phyloP scores from a whole-genome alignment of 2,329 filamentous ascomycete genomes.

The Colletotrichum cereale region DNA sequence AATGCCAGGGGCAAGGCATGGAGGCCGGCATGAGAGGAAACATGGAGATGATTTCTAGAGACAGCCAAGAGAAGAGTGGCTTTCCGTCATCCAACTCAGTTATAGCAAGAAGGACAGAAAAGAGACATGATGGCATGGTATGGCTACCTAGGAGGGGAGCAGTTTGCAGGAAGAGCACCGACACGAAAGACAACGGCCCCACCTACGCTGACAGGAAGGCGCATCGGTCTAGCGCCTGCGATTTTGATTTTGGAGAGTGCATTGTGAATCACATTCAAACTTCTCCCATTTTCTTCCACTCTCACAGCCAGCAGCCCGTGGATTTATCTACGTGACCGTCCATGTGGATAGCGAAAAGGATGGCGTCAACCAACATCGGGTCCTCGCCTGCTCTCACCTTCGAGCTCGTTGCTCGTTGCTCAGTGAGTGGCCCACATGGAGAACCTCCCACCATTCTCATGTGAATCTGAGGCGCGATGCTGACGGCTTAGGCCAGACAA shows the following conservation, averaged over 20 bases:
- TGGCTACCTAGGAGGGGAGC: background rate
- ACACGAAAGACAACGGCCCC: conserved; percentile 5
- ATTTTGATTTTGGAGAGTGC: conserved; percentile 16
- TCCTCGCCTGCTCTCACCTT: conserved; percentile 79
- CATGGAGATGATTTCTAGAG: background rate
- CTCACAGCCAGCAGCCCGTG: conserved; percentile 5
- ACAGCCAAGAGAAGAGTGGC: background rate
- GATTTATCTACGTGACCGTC: conserved; percentile 22
- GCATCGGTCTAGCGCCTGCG: conserved; percentile 28
- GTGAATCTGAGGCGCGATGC: conserved; percentile 14
- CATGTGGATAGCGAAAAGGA: conserved; percentile 51
- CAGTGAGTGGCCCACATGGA: conserved; percentile 66
- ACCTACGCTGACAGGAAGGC: conserved; percentile 17
- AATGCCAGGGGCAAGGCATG: background rate
- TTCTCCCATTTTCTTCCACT: background rate
- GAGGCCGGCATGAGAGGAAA: background rate
- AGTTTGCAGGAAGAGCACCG: background rate
- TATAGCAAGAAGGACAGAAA: background rate
- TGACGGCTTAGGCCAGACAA: conserved; percentile 72
- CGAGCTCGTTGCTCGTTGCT: conserved; percentile 82
- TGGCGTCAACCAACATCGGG: conserved; percentile 63
- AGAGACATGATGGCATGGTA: background rate
- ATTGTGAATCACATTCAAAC: conserved; percentile 2
- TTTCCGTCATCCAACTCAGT: background rate
- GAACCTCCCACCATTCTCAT: conserved; percentile 1